Base-by-base conservation (phyloP, 768 basidiomycete species). In the Candolleomyces eurysporus region DNA sequence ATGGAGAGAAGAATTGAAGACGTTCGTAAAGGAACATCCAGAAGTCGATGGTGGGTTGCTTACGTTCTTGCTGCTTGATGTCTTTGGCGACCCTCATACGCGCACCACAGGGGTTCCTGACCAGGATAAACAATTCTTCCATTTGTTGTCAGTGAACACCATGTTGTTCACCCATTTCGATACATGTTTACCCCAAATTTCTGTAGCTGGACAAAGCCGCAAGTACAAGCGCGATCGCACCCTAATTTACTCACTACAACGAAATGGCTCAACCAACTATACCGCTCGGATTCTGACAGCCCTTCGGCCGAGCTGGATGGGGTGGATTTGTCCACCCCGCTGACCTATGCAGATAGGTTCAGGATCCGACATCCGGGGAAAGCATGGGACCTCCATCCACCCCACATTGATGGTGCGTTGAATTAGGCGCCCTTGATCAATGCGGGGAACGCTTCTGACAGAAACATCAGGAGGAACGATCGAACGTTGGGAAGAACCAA, bases 331-430 rank as follows among this genome's bases (percentile, higher is more conserved):
- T 75, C 79, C 7, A 78, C 82, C 4, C 86, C 89, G 17, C 73
- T 92, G 61, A 82, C 77, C 14, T 92, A 93, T 63, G 89, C 88
- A 0, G 90, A 92, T 69, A 78, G 89, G 39, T 87, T 90, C 71
- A 83, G 89, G 39, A 91, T 92, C 63, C 79, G 91, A 57, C 84
- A 85, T 61, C 86, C 90, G 1, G 89, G 88, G 17, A 73, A 74
- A 26, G 65, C 72, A 51, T 92, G 89, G 86, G 67, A 74, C 48
- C 64, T 72, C 3, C 83, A 86, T 61, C 75, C 74, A 43, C 75
- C 76, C 4, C 73, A 80, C 64, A 64, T 82, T 36, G 80, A 82
- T 61, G 78, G 79, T 79, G 49, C 63, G 48, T 65, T 8, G 45
- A 8, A 21, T 10, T 46, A 31, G 31, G 16, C 26, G 17, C 40